Conservation (phyloP, 1,139 yeast species). For the Magnusiomyces suaveolens region DNA sequence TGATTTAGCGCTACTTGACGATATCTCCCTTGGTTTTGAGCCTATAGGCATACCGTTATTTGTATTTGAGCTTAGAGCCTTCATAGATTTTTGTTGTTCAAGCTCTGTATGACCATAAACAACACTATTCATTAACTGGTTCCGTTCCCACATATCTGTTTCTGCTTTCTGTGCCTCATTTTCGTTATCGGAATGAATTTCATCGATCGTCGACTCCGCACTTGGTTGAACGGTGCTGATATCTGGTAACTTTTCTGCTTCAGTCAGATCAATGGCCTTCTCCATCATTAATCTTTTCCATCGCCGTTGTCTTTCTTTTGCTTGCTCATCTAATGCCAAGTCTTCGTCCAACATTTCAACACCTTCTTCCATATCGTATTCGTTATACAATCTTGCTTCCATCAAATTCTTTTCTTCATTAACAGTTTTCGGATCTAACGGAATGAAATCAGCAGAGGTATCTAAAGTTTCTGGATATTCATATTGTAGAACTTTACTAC, state of each 20-base stretch:
- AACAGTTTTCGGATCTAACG: slow-evolving; percentile 14
- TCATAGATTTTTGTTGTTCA: neutral
- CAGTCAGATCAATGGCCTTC: slow-evolving; percentile 31
- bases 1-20: neutral
- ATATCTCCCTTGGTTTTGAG: neutral
- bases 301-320: slow-evolving; percentile 22
- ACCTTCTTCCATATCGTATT: slow-evolving; percentile 27
- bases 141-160: slow-evolving; percentile 16
- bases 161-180: slow-evolving; percentile 3
- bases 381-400: slow-evolving; percentile 21
- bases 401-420: slow-evolving; percentile 28
- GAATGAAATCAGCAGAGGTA: slow-evolving; percentile 7
- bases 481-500: neutral
- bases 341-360: slow-evolving; percentile 33
- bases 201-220: neutral
- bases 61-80: neutral
- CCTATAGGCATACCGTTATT: neutral
- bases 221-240: neutral
- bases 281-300: slow-evolving; percentile 34
- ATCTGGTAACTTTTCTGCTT: neutral
- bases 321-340: slow-evolving; percentile 31
- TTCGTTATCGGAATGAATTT: neutral
- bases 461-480: neutral
- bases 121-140: slow-evolving; percentile 9
- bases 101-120: slow-evolving; percentile 2